A percentile compares a stretch with the other conserved stretches of the same genome.
These are phyloP conservation scores for Bruguiera sexangula DNA, from an alignment of 345 rosid genomes.

Conservation along the genomic window DNA sequence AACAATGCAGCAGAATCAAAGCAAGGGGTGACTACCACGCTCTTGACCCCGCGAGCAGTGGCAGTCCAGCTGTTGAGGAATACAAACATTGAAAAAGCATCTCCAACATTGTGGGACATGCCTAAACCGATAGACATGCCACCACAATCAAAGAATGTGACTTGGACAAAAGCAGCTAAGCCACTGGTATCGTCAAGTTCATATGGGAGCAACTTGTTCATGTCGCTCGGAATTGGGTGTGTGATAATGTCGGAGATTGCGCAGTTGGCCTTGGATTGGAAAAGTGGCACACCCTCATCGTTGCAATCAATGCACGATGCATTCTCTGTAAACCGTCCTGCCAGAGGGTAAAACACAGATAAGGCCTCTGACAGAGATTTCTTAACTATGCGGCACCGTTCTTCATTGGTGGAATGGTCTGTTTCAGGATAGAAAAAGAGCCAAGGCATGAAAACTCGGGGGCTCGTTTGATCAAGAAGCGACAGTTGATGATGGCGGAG, in stretches of 20 bases:
- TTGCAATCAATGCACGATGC: conserved; percentile 20
- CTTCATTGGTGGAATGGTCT: background rate
- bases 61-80: conserved; percentile 17
- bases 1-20: conserved; percentile 36
- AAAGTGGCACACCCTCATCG: conserved; percentile 34
- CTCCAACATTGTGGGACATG: conserved; percentile 22
- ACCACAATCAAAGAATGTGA: conserved; percentile 19
- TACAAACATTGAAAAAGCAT: background rate
- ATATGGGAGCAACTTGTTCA: conserved; percentile 26
- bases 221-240: conserved; percentile 4
- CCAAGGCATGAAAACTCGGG: conserved; percentile 14
- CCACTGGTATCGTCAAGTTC: conserved; percentile 11
- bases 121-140: conserved; percentile 8
- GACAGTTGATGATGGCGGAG: conserved; percentile 19
- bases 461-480: conserved; percentile 26
- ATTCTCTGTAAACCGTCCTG: conserved; percentile 10
- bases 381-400: conserved; percentile 16
- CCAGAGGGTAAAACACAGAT: conserved; percentile 36
- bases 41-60: background rate
- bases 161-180: conserved; percentile 1
- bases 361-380: conserved; percentile 37
- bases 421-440: conserved; percentile 11
- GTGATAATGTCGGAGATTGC: conserved; percentile 26
- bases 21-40: conserved; percentile 6
- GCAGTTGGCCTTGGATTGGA: conserved; percentile 27